Conservation (phyloP, 1,284 basidiomycete genomes). For the Sporisorium scitamineum region DNA sequence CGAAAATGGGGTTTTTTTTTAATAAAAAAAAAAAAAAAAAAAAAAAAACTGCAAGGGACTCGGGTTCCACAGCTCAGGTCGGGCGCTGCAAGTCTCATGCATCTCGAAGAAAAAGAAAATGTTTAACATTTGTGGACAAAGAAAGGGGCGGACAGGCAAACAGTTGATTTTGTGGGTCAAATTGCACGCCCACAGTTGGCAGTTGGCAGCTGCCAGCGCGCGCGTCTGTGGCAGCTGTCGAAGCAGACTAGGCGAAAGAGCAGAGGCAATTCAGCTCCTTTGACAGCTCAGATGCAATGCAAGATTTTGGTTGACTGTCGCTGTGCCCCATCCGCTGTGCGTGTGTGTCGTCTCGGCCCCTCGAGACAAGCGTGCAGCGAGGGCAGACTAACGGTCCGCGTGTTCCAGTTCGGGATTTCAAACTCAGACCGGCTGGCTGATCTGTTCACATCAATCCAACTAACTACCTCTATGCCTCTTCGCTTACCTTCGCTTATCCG, state of each 20-base stretch:
- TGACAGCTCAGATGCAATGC: not conserved
- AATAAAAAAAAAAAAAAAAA: not conserved
- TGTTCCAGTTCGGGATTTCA: not conserved
- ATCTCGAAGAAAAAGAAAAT: no score
- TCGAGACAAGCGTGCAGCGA: not conserved
- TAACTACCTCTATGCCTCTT: no score
- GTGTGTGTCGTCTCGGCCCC: not conserved
- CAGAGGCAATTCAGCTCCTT: not conserved
- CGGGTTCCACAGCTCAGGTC: not conserved
- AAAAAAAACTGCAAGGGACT: not conserved
- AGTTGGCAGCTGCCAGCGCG: not conserved
- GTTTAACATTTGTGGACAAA: no score
- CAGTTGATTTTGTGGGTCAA: not conserved
- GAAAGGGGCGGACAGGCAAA: not conserved
- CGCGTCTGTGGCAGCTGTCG: not conserved
- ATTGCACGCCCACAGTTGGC: not conserved
- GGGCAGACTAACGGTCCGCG: not conserved
- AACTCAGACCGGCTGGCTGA: not conserved
- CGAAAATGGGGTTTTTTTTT: slow-evolving; percentile 5
- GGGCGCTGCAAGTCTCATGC: no score
- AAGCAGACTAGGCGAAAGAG: not conserved
- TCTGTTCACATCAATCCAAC: no score
- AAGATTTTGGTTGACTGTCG: not conserved
- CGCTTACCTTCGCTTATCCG: no score
- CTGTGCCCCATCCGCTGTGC: no score